Conservation (phyloP, 2,329 filamentous ascomycete species). For the Xylariaceae sp. region DNA sequence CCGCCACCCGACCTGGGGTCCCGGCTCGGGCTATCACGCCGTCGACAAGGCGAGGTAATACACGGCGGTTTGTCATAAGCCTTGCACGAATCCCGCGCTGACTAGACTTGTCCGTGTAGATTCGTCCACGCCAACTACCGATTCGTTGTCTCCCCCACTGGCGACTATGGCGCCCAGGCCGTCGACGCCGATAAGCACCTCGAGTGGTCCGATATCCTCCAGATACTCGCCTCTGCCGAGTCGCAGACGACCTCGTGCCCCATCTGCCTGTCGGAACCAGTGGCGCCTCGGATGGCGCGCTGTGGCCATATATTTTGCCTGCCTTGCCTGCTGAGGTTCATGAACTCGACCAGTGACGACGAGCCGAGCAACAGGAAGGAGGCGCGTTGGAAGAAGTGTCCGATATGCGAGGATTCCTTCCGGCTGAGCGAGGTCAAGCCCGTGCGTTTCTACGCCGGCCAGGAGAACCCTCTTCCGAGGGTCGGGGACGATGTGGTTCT, state of each 20-base stretch:
- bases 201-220: constrained; percentile 84
- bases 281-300: constrained; percentile 91
- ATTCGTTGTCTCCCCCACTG: constrained; percentile 82
- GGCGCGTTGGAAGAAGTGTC: constrained; percentile 85
- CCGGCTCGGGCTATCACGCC: constrained; percentile 83
- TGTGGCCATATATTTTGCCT: constrained; percentile 97
- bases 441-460: constrained; percentile 83
- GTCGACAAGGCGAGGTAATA: constrained; percentile 77
- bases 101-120: constrained; percentile 32
- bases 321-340: constrained; percentile 87
- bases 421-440: constrained; percentile 85
- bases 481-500: constrained; percentile 87
- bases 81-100: constrained; percentile 3
- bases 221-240: constrained; percentile 83
- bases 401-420: constrained; percentile 90
- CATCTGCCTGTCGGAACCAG: constrained; percentile 87
- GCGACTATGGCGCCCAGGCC: constrained; percentile 72
- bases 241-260: constrained; percentile 87
- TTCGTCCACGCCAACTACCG: constrained; percentile 96
- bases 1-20: constrained; percentile 71
- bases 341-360: constrained; percentile 76
- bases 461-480: constrained; percentile 71
- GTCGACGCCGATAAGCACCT: constrained; percentile 81
- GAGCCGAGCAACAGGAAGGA: constrained; percentile 60
- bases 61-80: background rate